Evolutionary conservation across 805 yeast species (phyloP).

Genomic region (Spathaspora gorwiae): DNA sequence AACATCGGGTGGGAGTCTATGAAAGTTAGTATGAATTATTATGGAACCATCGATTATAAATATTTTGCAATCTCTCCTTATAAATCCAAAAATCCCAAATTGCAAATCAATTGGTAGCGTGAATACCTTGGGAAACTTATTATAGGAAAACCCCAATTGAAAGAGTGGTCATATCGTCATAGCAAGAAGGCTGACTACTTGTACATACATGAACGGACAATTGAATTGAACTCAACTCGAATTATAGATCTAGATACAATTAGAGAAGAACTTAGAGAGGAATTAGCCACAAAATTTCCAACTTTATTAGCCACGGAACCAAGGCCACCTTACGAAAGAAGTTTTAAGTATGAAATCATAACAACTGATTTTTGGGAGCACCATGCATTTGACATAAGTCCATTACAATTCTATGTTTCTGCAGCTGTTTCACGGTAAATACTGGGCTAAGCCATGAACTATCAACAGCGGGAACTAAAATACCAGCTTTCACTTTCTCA

Average conservation of each 20-base stretch:
- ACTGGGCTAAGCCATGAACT: not conserved
- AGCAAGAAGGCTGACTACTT: not conserved
- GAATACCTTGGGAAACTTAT: not conserved
- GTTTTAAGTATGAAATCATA: not conserved
- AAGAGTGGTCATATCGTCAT: not conserved
- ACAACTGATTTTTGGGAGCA: no score
- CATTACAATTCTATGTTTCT: not conserved
- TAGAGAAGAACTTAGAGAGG: not conserved
- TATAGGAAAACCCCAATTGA: not conserved
- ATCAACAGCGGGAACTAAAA: not conserved
- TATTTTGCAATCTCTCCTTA: no score
- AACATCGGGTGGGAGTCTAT: no score
- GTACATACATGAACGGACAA: not conserved
- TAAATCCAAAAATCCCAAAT: no score
- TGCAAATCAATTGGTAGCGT: no score
- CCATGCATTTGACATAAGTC: not conserved
- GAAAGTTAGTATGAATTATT: no score
- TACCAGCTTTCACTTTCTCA: conserved; percentile 39
- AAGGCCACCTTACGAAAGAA: not conserved
- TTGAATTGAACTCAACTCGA: not conserved
- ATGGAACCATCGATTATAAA: no score
- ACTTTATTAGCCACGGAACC: not conserved
- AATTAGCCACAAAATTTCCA: not conserved
- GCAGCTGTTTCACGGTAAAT: not conserved
- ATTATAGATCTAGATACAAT: not conserved